Evolutionary conservation across 108 stramenopile genomes (phyloP).

Genomic region (Nitzschia inconspicua): DNA sequence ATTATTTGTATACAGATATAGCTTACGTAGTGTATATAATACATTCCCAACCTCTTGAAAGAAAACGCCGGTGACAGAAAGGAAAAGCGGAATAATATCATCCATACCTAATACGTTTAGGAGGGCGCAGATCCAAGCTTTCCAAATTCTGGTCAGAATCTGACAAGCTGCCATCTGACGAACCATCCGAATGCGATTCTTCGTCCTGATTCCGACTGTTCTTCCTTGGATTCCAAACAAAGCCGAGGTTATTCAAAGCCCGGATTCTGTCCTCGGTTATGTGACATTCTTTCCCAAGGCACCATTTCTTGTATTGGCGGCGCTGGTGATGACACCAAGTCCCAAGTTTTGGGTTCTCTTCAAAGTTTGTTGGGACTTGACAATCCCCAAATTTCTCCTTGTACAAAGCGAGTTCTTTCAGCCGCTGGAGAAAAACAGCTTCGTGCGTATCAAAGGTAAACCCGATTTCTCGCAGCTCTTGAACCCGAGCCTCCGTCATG

Average conservation of each 20-base stretch:
- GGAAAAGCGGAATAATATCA: no score
- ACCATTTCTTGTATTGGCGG: conserved; percentile 46
- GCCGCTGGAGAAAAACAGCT: conserved; percentile 25
- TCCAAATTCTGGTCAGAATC: no score
- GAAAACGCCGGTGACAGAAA: no score
- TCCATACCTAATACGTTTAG: no score
- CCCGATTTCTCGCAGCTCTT: conserved; percentile 35
- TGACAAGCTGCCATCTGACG: no score
- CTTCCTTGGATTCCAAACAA: conserved; percentile 54
- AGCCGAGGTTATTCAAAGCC: conserved; percentile 41
- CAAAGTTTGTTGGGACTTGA: conserved; percentile 26
- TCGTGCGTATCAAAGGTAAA: conserved; percentile 57
- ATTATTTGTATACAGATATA: no score
- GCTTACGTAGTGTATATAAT: no score
- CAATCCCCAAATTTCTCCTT: conserved; percentile 22
- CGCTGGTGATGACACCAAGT: conserved; percentile 48
- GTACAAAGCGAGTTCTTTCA: conserved; percentile 18
- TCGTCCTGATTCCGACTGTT: no score
- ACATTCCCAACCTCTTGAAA: no score
- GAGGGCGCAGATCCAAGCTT: no score
- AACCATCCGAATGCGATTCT: no score
- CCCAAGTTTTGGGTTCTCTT: conserved; percentile 24
- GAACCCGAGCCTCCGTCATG: conserved; percentile 26
- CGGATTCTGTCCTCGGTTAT: conserved; percentile 30
- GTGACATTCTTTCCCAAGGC: not conserved